These are phyloP conservation scores for Dendryphion nanum DNA, from an alignment of 2,329 filamentous ascomycete species.

Conservation along the genomic window DNA sequence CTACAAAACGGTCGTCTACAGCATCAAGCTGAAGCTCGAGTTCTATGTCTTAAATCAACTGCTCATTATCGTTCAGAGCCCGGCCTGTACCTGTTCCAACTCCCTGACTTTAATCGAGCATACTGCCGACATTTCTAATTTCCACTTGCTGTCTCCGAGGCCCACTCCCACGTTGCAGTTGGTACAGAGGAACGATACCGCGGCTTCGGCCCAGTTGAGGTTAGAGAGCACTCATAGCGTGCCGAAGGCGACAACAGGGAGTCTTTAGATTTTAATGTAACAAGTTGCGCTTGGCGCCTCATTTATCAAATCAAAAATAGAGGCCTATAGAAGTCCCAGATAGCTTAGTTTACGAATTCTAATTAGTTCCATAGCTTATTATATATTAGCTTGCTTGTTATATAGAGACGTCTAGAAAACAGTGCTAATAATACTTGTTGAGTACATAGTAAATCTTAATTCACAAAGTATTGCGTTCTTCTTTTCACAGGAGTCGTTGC, in stretches of 20 bases:
- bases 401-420: too few species aligned
- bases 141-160: background rate
- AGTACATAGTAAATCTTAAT: too few species aligned
- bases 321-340: too few species aligned
- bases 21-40: conserved; percentile 52
- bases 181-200: background rate
- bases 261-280: too few species aligned
- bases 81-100: background rate
- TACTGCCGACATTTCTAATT: background rate
- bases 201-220: background rate
- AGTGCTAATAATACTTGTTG: too few species aligned
- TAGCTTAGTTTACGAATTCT: too few species aligned
- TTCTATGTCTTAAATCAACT: conserved; percentile 50
- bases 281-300: too few species aligned
- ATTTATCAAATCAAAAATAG: too few species aligned
- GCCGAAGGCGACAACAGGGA: background rate
- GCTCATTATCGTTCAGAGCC: background rate
- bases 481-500: too few species aligned
- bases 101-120: background rate
- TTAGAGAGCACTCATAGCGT: background rate
- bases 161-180: background rate
- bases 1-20: conserved; percentile 41
- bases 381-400: too few species aligned
- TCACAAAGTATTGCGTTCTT: too few species aligned
- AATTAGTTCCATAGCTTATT: too few species aligned